Conservation (phyloP, 768 basidiomycete species). For the Leccinum variicolor region DNA sequence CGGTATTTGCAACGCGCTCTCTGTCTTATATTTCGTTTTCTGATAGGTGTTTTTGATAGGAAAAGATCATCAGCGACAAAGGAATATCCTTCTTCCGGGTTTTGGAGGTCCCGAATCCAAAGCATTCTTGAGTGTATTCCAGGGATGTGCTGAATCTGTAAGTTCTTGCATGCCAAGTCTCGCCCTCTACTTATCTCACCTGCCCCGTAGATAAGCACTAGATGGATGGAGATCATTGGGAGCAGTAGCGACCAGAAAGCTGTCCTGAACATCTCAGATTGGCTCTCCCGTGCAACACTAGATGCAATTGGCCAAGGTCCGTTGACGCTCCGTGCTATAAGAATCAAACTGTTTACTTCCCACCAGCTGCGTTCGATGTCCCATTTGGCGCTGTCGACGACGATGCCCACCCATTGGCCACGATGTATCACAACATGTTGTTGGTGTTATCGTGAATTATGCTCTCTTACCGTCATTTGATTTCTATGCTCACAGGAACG, state of each 20-base stretch:
- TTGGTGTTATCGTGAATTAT: neutral
- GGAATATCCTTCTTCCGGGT: conserved; percentile 52
- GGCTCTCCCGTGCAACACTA: neutral
- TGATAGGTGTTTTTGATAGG: conserved; percentile 17
- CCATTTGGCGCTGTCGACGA: conserved; percentile 32
- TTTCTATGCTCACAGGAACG: conserved; percentile 8
- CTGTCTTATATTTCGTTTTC: conserved; percentile 8
- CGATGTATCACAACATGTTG: conserved; percentile 8
- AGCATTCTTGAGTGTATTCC: conserved; percentile 49
- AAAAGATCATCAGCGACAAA: conserved; percentile 50
- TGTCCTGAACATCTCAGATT: neutral
- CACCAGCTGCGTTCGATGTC: conserved; percentile 42
- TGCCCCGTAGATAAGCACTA: neutral
- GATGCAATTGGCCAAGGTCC: conserved; percentile 46
- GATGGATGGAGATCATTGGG: neutral
- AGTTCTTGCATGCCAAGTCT: neutral
- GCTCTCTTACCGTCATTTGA: conserved; percentile 4
- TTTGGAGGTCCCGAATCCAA: conserved; percentile 50
- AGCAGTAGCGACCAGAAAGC: neutral
- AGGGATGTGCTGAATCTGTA: conserved; percentile 30
- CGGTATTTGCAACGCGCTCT: conserved; percentile 23
- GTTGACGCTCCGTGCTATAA: neutral
- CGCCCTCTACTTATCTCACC: neutral
- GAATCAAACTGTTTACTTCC: conserved; percentile 18
- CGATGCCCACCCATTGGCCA: conserved; percentile 8